Conservation (phyloP, 257 asterid species). For the Nicotiana tabacum region DNA sequence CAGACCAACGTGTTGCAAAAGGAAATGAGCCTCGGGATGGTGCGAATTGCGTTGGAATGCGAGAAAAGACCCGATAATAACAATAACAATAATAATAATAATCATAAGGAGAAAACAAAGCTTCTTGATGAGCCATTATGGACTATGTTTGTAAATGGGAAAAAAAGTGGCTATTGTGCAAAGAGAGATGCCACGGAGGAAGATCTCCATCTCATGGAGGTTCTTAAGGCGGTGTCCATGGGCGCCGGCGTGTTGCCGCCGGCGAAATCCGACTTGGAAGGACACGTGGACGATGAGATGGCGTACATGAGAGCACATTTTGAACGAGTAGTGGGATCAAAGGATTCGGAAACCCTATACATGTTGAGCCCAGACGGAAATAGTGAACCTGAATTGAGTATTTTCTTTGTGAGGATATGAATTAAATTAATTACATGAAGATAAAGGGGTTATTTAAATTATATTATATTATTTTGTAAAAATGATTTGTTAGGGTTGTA, state of each 20-base stretch:
- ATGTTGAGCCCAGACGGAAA: slow-evolving; percentile 90
- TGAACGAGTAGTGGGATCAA: slow-evolving; percentile 68
- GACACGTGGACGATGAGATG: slow-evolving; percentile 54
- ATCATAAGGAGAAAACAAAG: slow-evolving; percentile 24
- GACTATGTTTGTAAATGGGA: slow-evolving; percentile 85
- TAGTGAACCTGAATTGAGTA: slow-evolving; percentile 81
- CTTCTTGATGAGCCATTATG: slow-evolving; percentile 69
- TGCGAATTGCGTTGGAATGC: slow-evolving; percentile 38
- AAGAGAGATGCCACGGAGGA: slow-evolving; percentile 63
- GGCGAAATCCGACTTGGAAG: slow-evolving; percentile 46
- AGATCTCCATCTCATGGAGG: slow-evolving; percentile 77
- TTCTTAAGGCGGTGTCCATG: slow-evolving; percentile 69
- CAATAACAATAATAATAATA: background rate
- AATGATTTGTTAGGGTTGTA: background rate
- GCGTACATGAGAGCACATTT: slow-evolving; percentile 78
- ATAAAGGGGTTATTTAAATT: too few relatives aligned
- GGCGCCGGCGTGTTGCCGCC: slow-evolving; percentile 87
- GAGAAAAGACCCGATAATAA: slow-evolving; percentile 22
- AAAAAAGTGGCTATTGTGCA: slow-evolving; percentile 60
- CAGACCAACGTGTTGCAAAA: slow-evolving; percentile 32
- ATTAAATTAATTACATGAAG: background rate
- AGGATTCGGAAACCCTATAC: slow-evolving; percentile 77
- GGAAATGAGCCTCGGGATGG: slow-evolving; percentile 48
- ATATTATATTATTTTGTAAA: background rate
- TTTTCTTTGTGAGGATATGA: slow-evolving; percentile 76